Base-by-base conservation (phyloP, 129 eudicot genomes). In the Flaveria bidentis region DNA sequence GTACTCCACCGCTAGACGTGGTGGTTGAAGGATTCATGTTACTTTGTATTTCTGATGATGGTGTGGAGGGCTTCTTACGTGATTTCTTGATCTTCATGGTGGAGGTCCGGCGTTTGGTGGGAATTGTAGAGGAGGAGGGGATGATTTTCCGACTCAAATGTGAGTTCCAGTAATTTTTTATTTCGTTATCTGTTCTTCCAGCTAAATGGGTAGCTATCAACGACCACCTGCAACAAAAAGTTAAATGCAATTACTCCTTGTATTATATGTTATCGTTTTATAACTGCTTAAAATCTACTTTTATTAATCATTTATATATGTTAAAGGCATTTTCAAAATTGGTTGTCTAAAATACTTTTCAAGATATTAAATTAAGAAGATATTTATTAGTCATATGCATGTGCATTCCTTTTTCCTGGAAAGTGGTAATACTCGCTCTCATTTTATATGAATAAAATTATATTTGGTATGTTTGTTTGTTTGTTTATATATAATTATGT, bases 181-280 rank as follows among this genome's bases (percentile, higher is more conserved):
- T 91, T 78, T 91, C 97, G 84, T 91, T 91, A 85, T 91, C 96
- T 85, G 92, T 91, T 91, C 97, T 83, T 68, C 97, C 97, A 25
- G 95, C 79, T 63, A 91, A 76, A 60, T 88, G 82, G 28, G 78
- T 80, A 13, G 95, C 97, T n/a, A 91, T 91, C 50, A 85, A 65
- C 12, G 95, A 91, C 97, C 97, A 91, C 90, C 97, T 91, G 41
- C 45, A 68, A 69, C 2, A 8, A 9, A 20, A 74, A 23, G n/a
- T 52, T 52, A 77, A 67, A 30, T 66, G 68, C 67, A 7, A 67
- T 51, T 41, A 53, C 46, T 61, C 23, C 41, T 33, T 13, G 5
- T 36, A 28, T 41, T n/a, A 2, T 15, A 23, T 46, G 5, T 69
- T n/a, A 10, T 45, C 11, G 0, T 50, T 36, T 36, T 36, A 36